Base-by-base conservation (phyloP, 768 basidiomycete species). In the Dacryopinax spathularia region DNA sequence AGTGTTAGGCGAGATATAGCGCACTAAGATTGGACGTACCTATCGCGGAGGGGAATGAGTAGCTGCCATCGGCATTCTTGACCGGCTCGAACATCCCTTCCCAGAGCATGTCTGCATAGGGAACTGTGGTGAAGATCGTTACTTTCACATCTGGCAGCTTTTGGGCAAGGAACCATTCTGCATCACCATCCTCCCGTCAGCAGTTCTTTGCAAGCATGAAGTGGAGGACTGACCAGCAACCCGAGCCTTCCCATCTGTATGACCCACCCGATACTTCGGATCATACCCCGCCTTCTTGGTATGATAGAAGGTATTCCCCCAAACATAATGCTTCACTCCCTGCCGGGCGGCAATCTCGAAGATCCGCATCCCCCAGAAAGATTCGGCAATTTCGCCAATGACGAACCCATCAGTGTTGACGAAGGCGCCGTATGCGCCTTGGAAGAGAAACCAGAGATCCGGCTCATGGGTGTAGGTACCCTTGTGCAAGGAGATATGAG, bases 11-110 rank as follows among this genome's bases (percentile, higher is more conserved):
- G n/a, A n/a, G n/a, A n/a, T n/a, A n/a, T n/a, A 18, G 39, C 39
- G 4, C 18, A 22, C 39, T 4, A 41, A 41, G 35, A 18, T 9
- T 36, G 18, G 4, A 41, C 39, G 4, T 18, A 41, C 65, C 70
- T 29, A 77, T 70, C 0, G 77, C 74, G 13, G 73, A 68, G 10
- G 74, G 76, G 65, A 78, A 78, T 16, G 78, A 73, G 36, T 73
- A 70, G 13, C 77, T 76, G 9, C 77, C 77, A 60, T 78, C 77
- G n/a, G 68, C 69, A 37, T 70, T 65, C 63, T 74, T 75, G 39
- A 76, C 69, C 0, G 77, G 76, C 1, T 69, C 72, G 65, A 75
- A 73, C 27, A 76, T 65, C 34, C 67, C 77, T 33, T 69, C 71
- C 35, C 74, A 69, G 20, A 34, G 20, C 60, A 61, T 61, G 20